Base-by-base conservation (phyloP, 1,284 basidiomycete genomes). In the Dichomitus squalens region DNA sequence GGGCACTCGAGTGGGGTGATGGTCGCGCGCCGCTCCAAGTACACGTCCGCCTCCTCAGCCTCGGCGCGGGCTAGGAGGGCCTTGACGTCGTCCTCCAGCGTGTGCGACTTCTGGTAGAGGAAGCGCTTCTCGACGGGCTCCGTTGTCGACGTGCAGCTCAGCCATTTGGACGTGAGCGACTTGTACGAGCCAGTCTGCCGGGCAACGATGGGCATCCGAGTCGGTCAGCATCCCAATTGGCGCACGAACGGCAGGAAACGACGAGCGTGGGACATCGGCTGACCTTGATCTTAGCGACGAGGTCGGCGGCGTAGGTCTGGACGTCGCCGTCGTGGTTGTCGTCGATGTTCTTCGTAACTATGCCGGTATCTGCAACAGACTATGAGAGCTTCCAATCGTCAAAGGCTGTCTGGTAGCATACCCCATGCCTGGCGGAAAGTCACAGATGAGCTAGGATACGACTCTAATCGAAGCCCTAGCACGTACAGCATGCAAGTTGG, bases 401-500 rank as follows among this genome's bases (percentile, higher is more conserved):
- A 47, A 12, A 6, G 16, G 11, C 5, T n/a, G 29, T 33, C 3
- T 20, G 29, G 29, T 18, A 4, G 20, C 44, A 29, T 34, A 47
- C 44, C 48, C 50, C 50, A 52, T 20, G 50, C 29, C 50, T 52
- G 21, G n/a, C 20, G 20, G 3, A 18, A 25, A 7, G 31, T 7
- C 23, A n/a, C 35, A 44, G 44, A 35, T 39, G 52, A 46, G 50
- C 16, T 16, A 29, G 23, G 6, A 9, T 4, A 71, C 14, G n/a
- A n/a, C n/a, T n/a, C n/a, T n/a, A 20, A 44, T 27, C 12, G n/a
- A 27, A 18, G 27, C 27, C 36, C 66, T 74, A 52, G 49, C 41
- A 33, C 53, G 29, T 63, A 81, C 82, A 5, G 82, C 68, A 60
- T 85, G 83, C 31, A 85, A 68, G 63, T 85, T 84, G 16, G 77